Percentiles rank a stretch among this genome's conserved stretches.
Evolutionary conservation across 495 filamentous ascomycete species (phyloP).

Genomic region (Gamarada debralockiae): DNA sequence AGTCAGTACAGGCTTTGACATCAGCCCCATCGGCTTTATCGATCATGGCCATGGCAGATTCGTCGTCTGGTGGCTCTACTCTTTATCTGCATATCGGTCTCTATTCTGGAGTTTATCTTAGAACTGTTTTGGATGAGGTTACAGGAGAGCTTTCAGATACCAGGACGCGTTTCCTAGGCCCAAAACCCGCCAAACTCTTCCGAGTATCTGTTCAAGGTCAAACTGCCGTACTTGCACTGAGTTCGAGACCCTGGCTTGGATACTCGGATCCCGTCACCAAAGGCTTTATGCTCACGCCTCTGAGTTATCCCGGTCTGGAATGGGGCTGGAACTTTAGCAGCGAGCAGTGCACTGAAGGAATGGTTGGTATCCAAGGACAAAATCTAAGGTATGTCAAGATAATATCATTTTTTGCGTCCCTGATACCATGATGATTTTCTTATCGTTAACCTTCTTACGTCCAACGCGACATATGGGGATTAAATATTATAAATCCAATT

Average conservation of each 20-base stretch:
- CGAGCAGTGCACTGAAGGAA: slow-evolving; percentile 86
- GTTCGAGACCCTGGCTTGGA: slow-evolving; percentile 87
- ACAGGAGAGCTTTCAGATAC: slow-evolving; percentile 95
- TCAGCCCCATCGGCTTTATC: slow-evolving; percentile 82
- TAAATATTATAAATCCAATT: slow-evolving; percentile 61
- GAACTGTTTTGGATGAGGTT: slow-evolving; percentile 89
- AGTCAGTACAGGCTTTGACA: slow-evolving; percentile 88
- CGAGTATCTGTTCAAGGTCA: slow-evolving; percentile 79
- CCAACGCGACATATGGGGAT: slow-evolving; percentile 45
- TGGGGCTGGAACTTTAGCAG: slow-evolving; percentile 96
- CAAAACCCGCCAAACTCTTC: slow-evolving; percentile 82
- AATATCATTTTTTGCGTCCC: slow-evolving; percentile 24
- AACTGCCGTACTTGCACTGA: slow-evolving; percentile 84
- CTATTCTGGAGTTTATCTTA: slow-evolving; percentile 89
- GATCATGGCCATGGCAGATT: slow-evolving; percentile 95
- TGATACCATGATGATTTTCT: slow-evolving; percentile 62
- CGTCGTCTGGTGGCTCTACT: slow-evolving; percentile 65
- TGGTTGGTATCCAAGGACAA: slow-evolving; percentile 92
- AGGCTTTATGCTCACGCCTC: slow-evolving; percentile 84
- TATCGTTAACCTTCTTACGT: slow-evolving; percentile 37
- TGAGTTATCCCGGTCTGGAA: slow-evolving; percentile 83
- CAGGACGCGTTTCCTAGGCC: slow-evolving; percentile 87
- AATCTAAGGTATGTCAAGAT: slow-evolving; percentile 72
- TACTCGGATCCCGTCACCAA: slow-evolving; percentile 82
- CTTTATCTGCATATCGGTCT: slow-evolving; percentile 93